phyloP scores from a whole-genome alignment of 257 asterid species.

The Galeopsis tetrahit region DNA sequence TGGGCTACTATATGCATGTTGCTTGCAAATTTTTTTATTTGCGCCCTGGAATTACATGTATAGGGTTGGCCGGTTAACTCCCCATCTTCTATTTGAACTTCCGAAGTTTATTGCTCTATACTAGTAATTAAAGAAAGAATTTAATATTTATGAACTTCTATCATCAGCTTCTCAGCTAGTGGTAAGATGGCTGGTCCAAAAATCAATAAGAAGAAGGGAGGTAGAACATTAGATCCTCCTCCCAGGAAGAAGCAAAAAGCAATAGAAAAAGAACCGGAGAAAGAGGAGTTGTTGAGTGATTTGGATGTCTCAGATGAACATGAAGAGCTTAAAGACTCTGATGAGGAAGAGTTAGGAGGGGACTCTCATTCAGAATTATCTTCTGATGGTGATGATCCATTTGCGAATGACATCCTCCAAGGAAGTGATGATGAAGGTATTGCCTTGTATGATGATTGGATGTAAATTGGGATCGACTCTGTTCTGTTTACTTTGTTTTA shows the following conservation, averaged over 20 bases:
- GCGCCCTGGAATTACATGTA: not conserved
- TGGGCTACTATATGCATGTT: not conserved
- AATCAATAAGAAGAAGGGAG: slow-evolving; percentile 45
- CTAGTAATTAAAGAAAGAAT: slow-evolving; percentile 7
- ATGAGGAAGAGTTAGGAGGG: slow-evolving; percentile 50
- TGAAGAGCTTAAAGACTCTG: slow-evolving; percentile 41
- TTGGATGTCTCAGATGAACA: slow-evolving; percentile 50
- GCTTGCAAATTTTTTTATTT: not conserved
- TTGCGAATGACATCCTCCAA: slow-evolving; percentile 69
- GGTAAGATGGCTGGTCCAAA: slow-evolving; percentile 60
- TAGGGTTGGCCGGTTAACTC: not conserved
- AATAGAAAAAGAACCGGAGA: slow-evolving; percentile 39
- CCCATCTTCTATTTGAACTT: not conserved
- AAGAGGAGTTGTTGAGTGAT: slow-evolving; percentile 54
- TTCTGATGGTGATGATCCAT: slow-evolving; percentile 77
- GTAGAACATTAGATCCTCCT: slow-evolving; percentile 37
- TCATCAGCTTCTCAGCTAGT: not conserved
- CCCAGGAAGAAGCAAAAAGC: slow-evolving; percentile 72
- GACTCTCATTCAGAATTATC: slow-evolving; percentile 72
- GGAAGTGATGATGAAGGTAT: slow-evolving; percentile 73
- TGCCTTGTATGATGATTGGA: slow-evolving; percentile 14
- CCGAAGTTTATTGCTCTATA: not conserved
- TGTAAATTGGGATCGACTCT: slow-evolving; percentile 12
- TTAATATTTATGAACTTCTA: too few relatives aligned
- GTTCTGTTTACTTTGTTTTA: not conserved